These are phyloP conservation scores for Eucalyptus dawsonii DNA, from an alignment of 345 rosid species.

Conservation along the genomic window DNA sequence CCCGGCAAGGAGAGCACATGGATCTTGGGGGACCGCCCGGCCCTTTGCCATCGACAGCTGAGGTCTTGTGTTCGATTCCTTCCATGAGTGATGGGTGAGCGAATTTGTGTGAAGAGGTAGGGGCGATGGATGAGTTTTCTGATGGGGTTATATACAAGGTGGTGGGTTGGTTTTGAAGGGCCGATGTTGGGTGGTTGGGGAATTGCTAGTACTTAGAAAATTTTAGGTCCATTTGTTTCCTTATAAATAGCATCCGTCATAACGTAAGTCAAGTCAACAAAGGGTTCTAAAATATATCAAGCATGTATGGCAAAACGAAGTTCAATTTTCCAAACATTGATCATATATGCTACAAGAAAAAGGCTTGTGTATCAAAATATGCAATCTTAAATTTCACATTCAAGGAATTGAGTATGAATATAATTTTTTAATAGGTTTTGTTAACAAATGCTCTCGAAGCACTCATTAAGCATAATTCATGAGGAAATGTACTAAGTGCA, in stretches of 20 bases:
- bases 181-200: too few relatives aligned
- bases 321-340: too few relatives aligned
- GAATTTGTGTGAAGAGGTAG: background rate
- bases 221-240: background rate
- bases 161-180: too few relatives aligned
- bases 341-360: background rate
- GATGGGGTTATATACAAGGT: too few relatives aligned
- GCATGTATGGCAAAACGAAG: background rate
- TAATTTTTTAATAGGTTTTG: too few relatives aligned
- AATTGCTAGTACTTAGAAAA: background rate
- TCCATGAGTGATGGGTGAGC: background rate
- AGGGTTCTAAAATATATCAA: background rate
- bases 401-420: background rate
- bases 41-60: background rate
- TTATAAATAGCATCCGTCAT: background rate
- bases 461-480: too few relatives aligned
- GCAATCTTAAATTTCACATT: background rate
- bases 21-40: background rate
- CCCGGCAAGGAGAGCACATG: too few relatives aligned
- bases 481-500: background rate
- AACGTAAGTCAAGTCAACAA: background rate
- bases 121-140: too few relatives aligned
- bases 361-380: too few relatives aligned
- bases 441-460: fast-evolving
- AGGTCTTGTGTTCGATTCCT: background rate